Percentiles rank a stretch among this genome's conserved stretches.
phyloP scores from a whole-genome alignment of 2,329 filamentous ascomycete genomes.

The Colletotrichum lentis region DNA sequence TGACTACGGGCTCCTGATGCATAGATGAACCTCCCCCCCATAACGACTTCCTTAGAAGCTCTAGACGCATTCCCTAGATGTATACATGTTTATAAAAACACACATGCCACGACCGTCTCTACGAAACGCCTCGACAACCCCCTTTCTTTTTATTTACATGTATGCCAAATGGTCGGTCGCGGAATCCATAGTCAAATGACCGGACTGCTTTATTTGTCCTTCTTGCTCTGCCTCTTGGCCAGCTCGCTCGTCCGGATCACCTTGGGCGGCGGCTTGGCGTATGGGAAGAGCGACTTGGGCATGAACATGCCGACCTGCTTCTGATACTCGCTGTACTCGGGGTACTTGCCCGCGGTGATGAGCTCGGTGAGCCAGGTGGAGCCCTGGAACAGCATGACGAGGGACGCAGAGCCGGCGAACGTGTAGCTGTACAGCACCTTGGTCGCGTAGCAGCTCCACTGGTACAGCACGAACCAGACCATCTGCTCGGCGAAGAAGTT shows the following conservation, averaged over 20 bases:
- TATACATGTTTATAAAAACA: not conserved
- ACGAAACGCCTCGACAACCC: not conserved
- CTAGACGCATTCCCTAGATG: constrained; percentile 19
- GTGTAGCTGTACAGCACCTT: constrained; percentile 81
- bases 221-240: constrained; percentile 55
- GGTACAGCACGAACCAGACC: constrained; percentile 87
- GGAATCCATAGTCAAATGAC: not conserved
- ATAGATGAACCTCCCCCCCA: constrained; percentile 16
- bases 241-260: constrained; percentile 62
- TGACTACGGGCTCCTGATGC: constrained; percentile 6
- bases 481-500: constrained; percentile 94
- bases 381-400: constrained; percentile 85
- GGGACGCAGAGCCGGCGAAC: constrained; percentile 70
- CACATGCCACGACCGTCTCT: constrained; percentile 18
- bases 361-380: constrained; percentile 89
- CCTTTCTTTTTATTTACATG: not conserved
- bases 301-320: constrained; percentile 83
- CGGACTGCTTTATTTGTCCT: constrained; percentile 44
- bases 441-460: constrained; percentile 83
- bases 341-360: constrained; percentile 83
- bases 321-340: constrained; percentile 88
- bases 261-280: constrained; percentile 55
- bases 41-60: constrained; percentile 17
- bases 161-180: not conserved
- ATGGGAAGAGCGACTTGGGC: constrained; percentile 63